Base-by-base conservation (phyloP, 1,284 basidiomycete species). In the Papiliotrema fonsecae region DNA sequence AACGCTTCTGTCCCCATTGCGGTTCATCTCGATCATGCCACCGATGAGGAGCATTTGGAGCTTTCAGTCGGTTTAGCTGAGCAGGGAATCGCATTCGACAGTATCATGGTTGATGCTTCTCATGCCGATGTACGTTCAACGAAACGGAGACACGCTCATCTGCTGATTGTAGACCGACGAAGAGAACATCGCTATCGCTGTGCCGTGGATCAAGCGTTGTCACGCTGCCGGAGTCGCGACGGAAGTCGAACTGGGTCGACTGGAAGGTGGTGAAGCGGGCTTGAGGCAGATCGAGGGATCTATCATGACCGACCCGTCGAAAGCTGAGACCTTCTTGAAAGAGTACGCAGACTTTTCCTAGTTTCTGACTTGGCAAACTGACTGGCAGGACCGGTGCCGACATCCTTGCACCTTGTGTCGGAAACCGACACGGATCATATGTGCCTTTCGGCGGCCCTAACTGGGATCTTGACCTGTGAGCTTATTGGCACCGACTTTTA, bases 201-300 rank as follows among this genome's bases (percentile, higher is more conserved):
- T 66, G 4, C 69, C 69, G 2, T 70, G 60, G 50, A 69, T 70
- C 50, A 61, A 65, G 57, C 58, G 69, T 50, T 65, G 62, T 50
- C 65, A 63, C 34, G 57, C 60, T 21, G 55, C 49, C 16, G 75
- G 75, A n/a, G 70, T 77, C 37, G 75, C 74, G 1, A 74, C 74
- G 24, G 75, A 77, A 56, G 75, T 77, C 39, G 75, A 77, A 58
- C 63, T 77, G 6, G 75, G 75, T 38, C 60, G 75, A 31, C 54
- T 77, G 30, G 74, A 75, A 45, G 75, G 75, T 27, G 75, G 75
- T n/a, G 75, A 77, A 49, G 75, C 73, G 2, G 75, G 75, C 26
- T 60, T 77, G 21, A 57, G 74, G 13, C 62, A 70, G 48, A 72
- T 77, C 49, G 61, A 64, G 11, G 73, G 75, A 21, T 72, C 69